Base-by-base conservation (phyloP, 129 eudicot genomes). In the Artemisia annua region DNA sequence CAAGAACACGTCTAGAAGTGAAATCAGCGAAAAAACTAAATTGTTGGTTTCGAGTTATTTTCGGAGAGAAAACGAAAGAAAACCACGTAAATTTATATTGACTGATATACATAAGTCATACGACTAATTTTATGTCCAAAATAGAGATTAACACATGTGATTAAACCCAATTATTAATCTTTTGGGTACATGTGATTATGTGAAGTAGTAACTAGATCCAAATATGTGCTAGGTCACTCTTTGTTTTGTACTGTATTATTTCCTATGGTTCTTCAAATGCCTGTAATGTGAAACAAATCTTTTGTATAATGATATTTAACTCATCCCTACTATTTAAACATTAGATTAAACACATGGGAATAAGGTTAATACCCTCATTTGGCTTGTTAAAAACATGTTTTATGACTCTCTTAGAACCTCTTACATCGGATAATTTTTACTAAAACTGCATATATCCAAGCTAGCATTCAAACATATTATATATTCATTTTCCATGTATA, bases 301-400 rank as follows among this genome's bases (percentile, higher is more conserved):
- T 20, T 9, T 19, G 5, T 59, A 13, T 59, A 24, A 3, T 59
- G 14, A 18, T 44, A 9, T 44, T 44, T n/a, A 35, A 35, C 43
- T 6, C 43, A 35, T 35, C 43, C n/a, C n/a, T 35, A 35, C 43
- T 35, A 35, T 32, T 32, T 2, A 11, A 65, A 65, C 3, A 35
- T 35, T 22, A 66, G 4, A 44, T 46, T 0, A 46, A 18, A 4
- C 26, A 11, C 55, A 66, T 48, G 54, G 56, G 3, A 48, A 48
- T 66, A 66, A 24, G 49, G 11, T 18, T 4, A 13, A 20, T 48
- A 7, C 35, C 13, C 16, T 22, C 7, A 5, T 67, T 22, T 49
- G 3, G 14, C 35, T 2, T 51, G 22, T 20, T 67, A 22, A 67
- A 48, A 67, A 67, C 72, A 67, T 67, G 72, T 48, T 18, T 3